Evolutionary conservation across 2,329 filamentous ascomycete genomes (phyloP).

Genomic region (Zasmidium citrigriseum): DNA sequence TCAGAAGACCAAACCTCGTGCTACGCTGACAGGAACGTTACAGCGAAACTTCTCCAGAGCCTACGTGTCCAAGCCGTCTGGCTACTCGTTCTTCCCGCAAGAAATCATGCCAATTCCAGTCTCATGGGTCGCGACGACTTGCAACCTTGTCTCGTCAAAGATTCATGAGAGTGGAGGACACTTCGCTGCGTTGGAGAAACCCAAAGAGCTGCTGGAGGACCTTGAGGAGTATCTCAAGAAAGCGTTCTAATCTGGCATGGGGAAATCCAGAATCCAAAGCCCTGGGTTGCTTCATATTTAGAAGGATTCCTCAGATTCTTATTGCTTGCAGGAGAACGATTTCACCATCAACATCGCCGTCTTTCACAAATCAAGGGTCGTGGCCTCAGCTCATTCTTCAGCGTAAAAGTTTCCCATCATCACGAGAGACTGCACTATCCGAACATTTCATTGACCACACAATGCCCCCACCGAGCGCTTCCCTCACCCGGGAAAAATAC

Average conservation of each 20-base stretch:
- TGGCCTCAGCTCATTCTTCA: too few relatives aligned
- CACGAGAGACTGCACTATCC: too few relatives aligned
- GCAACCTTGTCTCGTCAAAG: conserved; percentile 41
- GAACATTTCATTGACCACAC: too few relatives aligned
- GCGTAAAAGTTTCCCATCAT: too few relatives aligned
- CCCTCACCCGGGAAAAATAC: too few relatives aligned
- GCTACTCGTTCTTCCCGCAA: conserved; percentile 46
- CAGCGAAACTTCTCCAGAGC: conserved; percentile 27
- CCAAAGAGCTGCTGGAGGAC: conserved; percentile 31
- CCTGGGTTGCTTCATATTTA: too few relatives aligned
- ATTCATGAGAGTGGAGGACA: conserved; percentile 43
- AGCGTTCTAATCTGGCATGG: background rate
- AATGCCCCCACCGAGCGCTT: too few relatives aligned
- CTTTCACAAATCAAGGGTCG: too few relatives aligned
- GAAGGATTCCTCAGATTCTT: too few relatives aligned
- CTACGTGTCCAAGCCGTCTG: conserved; percentile 44
- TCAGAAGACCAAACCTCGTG: background rate
- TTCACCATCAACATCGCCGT: too few relatives aligned
- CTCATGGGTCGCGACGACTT: conserved; percentile 38
- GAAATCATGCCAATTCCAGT: conserved; percentile 44
- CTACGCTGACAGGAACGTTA: background rate
- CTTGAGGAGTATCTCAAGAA: conserved; percentile 29
- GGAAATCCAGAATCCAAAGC: too few relatives aligned
- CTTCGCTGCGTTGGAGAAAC: conserved; percentile 41
- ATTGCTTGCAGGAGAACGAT: too few relatives aligned